Conservation (phyloP, 257 asterid species). For the Rhazya stricta region DNA sequence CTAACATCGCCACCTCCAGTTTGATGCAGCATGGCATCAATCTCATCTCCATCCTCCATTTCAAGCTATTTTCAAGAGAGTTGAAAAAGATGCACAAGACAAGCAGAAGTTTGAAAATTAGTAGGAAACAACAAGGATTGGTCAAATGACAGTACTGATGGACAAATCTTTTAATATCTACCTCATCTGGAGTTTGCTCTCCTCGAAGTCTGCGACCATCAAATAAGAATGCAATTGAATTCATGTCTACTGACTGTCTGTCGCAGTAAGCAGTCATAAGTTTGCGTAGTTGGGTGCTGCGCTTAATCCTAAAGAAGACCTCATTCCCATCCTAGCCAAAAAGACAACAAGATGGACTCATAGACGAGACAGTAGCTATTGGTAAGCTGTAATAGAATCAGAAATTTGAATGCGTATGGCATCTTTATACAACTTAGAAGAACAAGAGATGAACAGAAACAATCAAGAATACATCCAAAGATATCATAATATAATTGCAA, state of each 20-base stretch:
- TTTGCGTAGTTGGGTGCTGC: slow-evolving; percentile 63
- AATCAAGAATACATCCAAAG: background rate
- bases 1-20: slow-evolving; percentile 25
- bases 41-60: slow-evolving; percentile 37
- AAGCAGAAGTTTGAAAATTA: background rate
- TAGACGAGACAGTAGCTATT: background rate
- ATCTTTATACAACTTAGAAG: background rate
- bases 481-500: background rate
- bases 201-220: slow-evolving; percentile 55
- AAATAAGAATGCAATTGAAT: slow-evolving; percentile 53
- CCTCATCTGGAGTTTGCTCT: slow-evolving; percentile 71
- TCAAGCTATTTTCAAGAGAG: slow-evolving; percentile 17
- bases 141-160: background rate
- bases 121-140: background rate
- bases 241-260: slow-evolving; percentile 49
- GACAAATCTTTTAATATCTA: background rate
- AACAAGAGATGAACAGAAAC: background rate
- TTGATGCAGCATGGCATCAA: slow-evolving; percentile 37
- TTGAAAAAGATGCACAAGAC: background rate
- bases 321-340: slow-evolving; percentile 32
- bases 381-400: background rate
- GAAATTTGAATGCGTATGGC: background rate
- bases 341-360: background rate
- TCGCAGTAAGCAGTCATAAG: slow-evolving; percentile 77
- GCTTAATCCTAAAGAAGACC: slow-evolving; percentile 57